Percentiles rank a stretch among this genome's conserved stretches.
phyloP scores from a whole-genome alignment of 2,329 filamentous ascomycete genomes.

The Tolypocladium paradoxum region DNA sequence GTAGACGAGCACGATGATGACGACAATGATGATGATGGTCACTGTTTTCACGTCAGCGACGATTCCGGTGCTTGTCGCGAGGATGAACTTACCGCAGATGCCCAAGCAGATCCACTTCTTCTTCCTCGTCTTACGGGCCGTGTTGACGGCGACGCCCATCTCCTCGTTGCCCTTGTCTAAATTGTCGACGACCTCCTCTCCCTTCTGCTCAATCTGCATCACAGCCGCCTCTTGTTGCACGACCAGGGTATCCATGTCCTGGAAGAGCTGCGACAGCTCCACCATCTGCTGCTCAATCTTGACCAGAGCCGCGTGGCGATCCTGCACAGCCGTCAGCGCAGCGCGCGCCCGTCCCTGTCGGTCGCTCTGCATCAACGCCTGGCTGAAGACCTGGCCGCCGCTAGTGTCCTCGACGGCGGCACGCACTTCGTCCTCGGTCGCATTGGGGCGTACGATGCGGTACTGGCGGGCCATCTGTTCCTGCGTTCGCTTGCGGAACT shows the following conservation, averaged over 20 bases:
- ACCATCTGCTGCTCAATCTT: constrained; percentile 89
- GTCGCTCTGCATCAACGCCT: constrained; percentile 73
- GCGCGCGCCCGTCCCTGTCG: constrained; percentile 71
- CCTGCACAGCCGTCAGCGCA: constrained; percentile 68
- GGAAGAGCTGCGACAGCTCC: constrained; percentile 77
- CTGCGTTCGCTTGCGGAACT: constrained; percentile 69
- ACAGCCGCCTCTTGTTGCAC: constrained; percentile 78
- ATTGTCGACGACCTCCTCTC: constrained; percentile 74
- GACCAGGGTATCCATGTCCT: constrained; percentile 78
- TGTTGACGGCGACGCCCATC: constrained; percentile 70
- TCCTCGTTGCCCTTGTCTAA: constrained; percentile 77
- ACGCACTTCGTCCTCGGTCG: constrained; percentile 65
- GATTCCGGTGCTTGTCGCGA: neutral
- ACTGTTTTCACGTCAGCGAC: constrained; percentile 27
- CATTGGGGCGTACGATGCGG: constrained; percentile 76
- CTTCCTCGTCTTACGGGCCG: constrained; percentile 67
- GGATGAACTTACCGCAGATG: constrained; percentile 45
- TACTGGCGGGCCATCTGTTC: constrained; percentile 85
- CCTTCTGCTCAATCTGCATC: constrained; percentile 73
- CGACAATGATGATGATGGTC: constrained; percentile 40
- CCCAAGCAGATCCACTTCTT: constrained; percentile 97
- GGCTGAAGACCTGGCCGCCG: constrained; percentile 74
- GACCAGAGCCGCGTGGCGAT: constrained; percentile 76
- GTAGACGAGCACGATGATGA: constrained; percentile 39
- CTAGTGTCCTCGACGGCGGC: constrained; percentile 64